Base-by-base conservation (phyloP, 2,329 filamentous ascomycete species). In the Epichloe bromicola region DNA sequence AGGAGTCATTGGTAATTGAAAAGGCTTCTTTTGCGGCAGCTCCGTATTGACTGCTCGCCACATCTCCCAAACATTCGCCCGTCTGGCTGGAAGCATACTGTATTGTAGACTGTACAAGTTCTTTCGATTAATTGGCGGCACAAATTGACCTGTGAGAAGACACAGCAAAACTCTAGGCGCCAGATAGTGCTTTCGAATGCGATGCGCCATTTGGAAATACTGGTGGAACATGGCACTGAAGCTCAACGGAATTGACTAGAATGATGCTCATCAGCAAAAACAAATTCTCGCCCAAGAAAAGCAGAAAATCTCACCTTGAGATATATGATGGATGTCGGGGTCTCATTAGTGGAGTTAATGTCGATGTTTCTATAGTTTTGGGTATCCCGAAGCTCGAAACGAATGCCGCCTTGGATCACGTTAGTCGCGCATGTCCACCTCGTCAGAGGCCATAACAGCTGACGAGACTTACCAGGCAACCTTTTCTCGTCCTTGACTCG, bases 61-160 rank as follows among this genome's bases (percentile, higher is more conserved):
- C 65, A 97, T 84, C 63, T 96, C 89, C 59, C 79, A 74, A 52
- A 97, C 85, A 2, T 84, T 82, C 0, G 88, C 85, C 43, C 94
- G 74, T 50, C 79, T 79, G 7, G 87, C 85, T 0, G 94, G 94
- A 40, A 98, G 75, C 88, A 97, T 97, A 70, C 88, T 95, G 68
- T 98, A 98, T 69, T 98, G 93, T 60, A 98, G 74, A 59, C 88
- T 94, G 69, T 98, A 98, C 48, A 98, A 74, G 62, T 93, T 94
- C 63, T 90, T 91, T 49, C 94, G 80, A 64, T 96, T 90, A 46
- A 98, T 94, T 0, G 94, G 91, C 12, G 91, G 93, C 2, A 97
- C 89, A 57, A 96, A 96, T 54, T 86, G 86, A 53, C 93, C 93
- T 0, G 88, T 95, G 23, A 90, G 74, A 2, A 98, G 82, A 60